Percentiles rank a stretch among this genome's conserved stretches.
These are phyloP conservation scores for Verticillium nonalfalfae DNA, from an alignment of 2,329 filamentous ascomycete species.

Conservation along the genomic window DNA sequence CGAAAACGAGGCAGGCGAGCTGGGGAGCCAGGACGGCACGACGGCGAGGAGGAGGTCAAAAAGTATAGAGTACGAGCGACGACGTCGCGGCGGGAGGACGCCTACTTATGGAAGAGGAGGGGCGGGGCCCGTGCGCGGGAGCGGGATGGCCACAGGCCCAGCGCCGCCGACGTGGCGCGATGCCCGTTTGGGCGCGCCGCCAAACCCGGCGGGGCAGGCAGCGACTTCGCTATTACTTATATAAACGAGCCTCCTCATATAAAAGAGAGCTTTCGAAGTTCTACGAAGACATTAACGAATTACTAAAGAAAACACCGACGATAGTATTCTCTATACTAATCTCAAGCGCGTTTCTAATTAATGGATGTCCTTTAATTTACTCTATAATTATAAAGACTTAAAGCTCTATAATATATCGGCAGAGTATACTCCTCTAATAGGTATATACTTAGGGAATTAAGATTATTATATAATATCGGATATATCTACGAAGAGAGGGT, in stretches of 20 bases:
- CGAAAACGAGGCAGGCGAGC: background rate
- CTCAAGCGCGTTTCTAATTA: background rate
- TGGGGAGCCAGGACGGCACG: background rate
- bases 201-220: background rate
- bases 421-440: conserved; percentile 2
- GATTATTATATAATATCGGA: conserved; percentile 8
- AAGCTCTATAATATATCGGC: conserved; percentile 1
- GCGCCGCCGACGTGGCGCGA: background rate
- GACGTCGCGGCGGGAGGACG: background rate
- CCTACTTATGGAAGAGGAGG: background rate
- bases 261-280: conserved; percentile 7
- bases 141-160: background rate
- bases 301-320: conserved; percentile 4
- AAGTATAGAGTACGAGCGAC: background rate
- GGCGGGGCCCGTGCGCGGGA: background rate
- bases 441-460: conserved; percentile 4
- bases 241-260: background rate
- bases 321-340: background rate
- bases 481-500: conserved; percentile 2
- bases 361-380: conserved; percentile 5
- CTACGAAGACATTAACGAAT: conserved; percentile 7
- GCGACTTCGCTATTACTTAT: background rate
- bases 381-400: conserved; percentile 9
- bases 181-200: background rate
- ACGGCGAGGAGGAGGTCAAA: background rate